Percentiles rank a stretch among this genome's conserved stretches.
Evolutionary conservation across 2,329 filamentous ascomycete species (phyloP).

Genomic region (Aspergillus floridensis): DNA sequence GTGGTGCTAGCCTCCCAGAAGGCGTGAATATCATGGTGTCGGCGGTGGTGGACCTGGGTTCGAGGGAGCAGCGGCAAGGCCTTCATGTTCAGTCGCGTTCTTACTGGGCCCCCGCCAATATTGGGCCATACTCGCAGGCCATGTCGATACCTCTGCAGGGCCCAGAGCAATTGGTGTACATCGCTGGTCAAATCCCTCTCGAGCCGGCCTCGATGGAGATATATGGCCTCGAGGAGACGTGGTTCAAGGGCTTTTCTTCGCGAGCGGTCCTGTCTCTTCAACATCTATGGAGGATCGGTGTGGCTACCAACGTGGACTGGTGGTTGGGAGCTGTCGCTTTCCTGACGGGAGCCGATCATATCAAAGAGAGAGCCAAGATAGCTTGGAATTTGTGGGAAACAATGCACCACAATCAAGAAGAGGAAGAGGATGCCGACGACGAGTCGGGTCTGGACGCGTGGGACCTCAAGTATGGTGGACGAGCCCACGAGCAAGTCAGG

Average conservation of each 20-base stretch:
- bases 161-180: conserved; percentile 52
- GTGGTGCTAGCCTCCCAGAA: conserved; percentile 63
- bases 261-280: conserved; percentile 75
- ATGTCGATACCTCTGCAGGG: conserved; percentile 47
- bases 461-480: conserved; percentile 57
- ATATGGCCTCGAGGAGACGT: conserved; percentile 16
- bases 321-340: conserved; percentile 77
- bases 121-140: conserved; percentile 94
- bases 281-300: conserved; percentile 81
- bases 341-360: conserved; percentile 50
- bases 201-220: conserved; percentile 73
- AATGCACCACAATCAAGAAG: conserved; percentile 29
- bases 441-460: conserved; percentile 47
- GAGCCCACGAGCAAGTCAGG: conserved; percentile 43
- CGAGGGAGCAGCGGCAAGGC: conserved; percentile 42
- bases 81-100: conserved; percentile 90
- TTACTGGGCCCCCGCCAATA: conserved; percentile 98
- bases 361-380: conserved; percentile 34
- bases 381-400: conserved; percentile 48
- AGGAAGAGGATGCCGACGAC: conserved; percentile 46
- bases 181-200: conserved; percentile 91
- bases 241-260: conserved; percentile 46
- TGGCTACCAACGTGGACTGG: conserved; percentile 67
- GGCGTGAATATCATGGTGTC: conserved; percentile 62
- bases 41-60: conserved; percentile 44